Base-by-base conservation (phyloP, 164 flowering plant species). In the Aristolochia californica region DNA sequence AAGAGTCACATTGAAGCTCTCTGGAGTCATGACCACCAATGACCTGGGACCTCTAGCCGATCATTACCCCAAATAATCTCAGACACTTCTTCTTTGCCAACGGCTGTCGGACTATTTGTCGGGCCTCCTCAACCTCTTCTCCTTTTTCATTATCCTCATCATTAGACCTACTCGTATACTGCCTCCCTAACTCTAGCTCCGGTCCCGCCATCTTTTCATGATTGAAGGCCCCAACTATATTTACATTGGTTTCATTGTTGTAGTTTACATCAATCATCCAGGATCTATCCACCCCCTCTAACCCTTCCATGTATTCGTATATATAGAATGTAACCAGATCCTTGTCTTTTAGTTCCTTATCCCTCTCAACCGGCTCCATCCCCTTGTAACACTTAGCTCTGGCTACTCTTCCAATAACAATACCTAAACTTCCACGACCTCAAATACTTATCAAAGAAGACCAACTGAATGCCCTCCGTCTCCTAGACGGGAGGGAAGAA, bases 361-460 rank as follows among this genome's bases (percentile, higher is more conserved):
- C 95, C 69, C 73, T 80, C 26, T 80, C 90, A 86, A 87, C 60
- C 71, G 38, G 48, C 72, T 87, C 97, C 95, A 89, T 0, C 93
- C 95, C 59, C 80, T 73, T 0, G 93, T 84, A 89, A 80, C 26
- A 89, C 95, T 60, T 51, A 87, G 60, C 95, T 89, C 60, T 82
- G 87, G 76, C 93, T 89, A 64, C 95, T 87, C 62, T 68, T 80
- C 95, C 95, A 89, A 43, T 87, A 89, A 57, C 88, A 89, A 48
- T 87, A 87, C 28, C 97, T 59, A 18, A 89, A 85, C 48, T 75
- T 78, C 93, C 95, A 89, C 5, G 50, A 9, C n/a, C n/a, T 80
- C 78, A 64, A 75, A 0, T 57, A 5, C 43, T 40, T 66, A 57
- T 91, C 94, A 38, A 62, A 63, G 67, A 87, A 78, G 5, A 47